These are phyloP conservation scores for Aeschynomene evenia DNA, from an alignment of 306 rosid genomes.

Conservation along the genomic window DNA sequence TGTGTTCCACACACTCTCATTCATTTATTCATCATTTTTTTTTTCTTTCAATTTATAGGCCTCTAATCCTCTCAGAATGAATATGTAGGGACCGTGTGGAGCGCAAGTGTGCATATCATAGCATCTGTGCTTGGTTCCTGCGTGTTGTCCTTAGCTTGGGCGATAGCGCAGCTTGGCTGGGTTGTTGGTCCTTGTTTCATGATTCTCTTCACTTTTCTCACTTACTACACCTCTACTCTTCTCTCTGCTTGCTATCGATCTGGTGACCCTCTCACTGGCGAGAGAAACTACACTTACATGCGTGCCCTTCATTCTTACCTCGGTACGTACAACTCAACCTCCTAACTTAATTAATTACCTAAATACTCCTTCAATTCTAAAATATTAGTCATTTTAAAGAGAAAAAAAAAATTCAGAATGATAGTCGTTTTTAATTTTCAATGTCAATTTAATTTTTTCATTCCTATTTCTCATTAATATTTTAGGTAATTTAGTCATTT, in stretches of 20 bases:
- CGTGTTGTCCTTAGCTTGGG: neutral
- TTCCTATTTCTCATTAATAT: no score
- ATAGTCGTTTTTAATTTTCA: no score
- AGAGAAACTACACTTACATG: neutral
- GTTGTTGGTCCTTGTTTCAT: neutral
- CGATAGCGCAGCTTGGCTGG: neutral
- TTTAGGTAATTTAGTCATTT: no score
- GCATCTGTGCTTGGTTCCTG: neutral
- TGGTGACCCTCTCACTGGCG: neutral
- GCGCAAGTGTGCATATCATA: neutral
- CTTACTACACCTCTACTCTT: neutral
- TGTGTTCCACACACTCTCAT: no score
- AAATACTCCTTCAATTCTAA: no score
- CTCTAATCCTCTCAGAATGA: neutral
- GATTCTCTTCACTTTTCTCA: neutral
- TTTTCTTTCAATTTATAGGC: no score
- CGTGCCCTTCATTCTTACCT: conserved; percentile 35
- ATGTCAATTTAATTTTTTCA: no score
- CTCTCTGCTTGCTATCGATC: neutral
- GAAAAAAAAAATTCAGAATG: no score
- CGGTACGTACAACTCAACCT: conserved; percentile 23
- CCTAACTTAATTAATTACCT: neutral
- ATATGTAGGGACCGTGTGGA: neutral
- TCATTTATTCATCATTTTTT: no score
- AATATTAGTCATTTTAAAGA: no score